Percentiles rank a stretch among this genome's conserved stretches.
These are phyloP conservation scores for Fusarium sp. DNA, from an alignment of 2,329 filamentous ascomycete genomes.

Conservation along the genomic window DNA sequence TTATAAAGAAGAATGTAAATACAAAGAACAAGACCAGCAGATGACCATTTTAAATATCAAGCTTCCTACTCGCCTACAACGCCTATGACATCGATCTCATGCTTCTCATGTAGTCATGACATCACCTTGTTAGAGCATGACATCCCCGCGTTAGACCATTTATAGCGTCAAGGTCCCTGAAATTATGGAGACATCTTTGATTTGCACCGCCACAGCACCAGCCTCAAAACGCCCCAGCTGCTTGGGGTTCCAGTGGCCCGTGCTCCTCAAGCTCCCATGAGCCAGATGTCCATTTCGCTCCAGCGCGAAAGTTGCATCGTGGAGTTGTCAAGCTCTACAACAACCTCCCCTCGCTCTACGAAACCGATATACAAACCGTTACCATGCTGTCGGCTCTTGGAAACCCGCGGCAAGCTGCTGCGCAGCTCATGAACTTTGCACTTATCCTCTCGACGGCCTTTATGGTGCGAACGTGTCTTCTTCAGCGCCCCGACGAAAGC, in stretches of 20 bases:
- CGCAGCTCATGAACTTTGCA: conserved; percentile 89
- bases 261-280: conserved; percentile 34
- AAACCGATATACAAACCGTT: conserved; percentile 1
- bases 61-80: conserved; percentile 22
- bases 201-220: conserved; percentile 22
- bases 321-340: conserved; percentile 35
- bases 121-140: conserved; percentile 38
- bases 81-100: conserved; percentile 47
- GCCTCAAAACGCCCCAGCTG: conserved; percentile 33
- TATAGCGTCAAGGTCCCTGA: conserved; percentile 31
- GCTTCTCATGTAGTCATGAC: conserved; percentile 43
- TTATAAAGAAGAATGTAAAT: neutral
- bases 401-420: conserved; percentile 83
- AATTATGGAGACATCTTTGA: conserved; percentile 18
- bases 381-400: conserved; percentile 76
- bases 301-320: conserved; percentile 32
- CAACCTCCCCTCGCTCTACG: neutral
- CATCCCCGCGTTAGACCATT: conserved; percentile 33
- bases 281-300: conserved; percentile 41
- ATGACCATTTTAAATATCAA: conserved; percentile 32
- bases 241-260: conserved; percentile 19
- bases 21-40: neutral
- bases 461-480: conserved; percentile 67
- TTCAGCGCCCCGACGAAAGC: neutral
- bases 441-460: conserved; percentile 92